A percentile compares a stretch with the other conserved stretches of the same genome.
phyloP scores from a whole-genome alignment of 2,329 filamentous ascomycete genomes.

The Fusarium staphyleae region DNA sequence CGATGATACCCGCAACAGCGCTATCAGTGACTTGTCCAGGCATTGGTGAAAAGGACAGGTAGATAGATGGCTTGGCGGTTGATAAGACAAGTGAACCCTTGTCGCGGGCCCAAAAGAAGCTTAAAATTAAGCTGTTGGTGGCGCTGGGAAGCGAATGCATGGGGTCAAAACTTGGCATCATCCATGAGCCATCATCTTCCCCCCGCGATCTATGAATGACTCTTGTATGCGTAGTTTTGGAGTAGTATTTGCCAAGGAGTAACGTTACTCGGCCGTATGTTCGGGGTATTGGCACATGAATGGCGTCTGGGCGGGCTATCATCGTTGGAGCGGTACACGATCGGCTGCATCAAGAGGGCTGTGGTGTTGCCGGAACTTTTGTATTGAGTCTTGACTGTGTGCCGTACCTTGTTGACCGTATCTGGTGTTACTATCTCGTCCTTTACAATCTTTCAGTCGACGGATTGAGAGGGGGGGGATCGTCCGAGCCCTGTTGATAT shows the following conservation, averaged over 20 bases:
- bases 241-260: no score
- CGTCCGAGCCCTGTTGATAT: no score
- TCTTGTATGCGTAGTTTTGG: no score
- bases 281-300: slow-evolving; percentile 22
- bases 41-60: no score
- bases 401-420: not conserved
- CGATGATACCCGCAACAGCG: slow-evolving; percentile 6
- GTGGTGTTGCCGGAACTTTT: slow-evolving; percentile 29
- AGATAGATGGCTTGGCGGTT: no score
- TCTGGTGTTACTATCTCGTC: not conserved
- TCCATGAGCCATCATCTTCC: not conserved
- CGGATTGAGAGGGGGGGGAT: slow-evolving; percentile 26
- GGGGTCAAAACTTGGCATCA: slow-evolving; percentile 13
- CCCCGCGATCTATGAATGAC: not conserved
- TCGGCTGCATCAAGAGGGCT: slow-evolving; percentile 1
- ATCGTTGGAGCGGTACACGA: slow-evolving; percentile 26
- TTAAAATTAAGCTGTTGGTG: slow-evolving; percentile 37
- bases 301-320: slow-evolving; percentile 24
- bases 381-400: not conserved
- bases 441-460: not conserved
- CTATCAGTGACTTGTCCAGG: no score
- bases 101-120: slow-evolving; percentile 17
- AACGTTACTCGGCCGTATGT: slow-evolving; percentile 5
- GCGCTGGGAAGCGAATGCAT: slow-evolving; percentile 3
- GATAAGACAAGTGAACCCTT: no score